Percentiles rank a stretch among this genome's conserved stretches.
phyloP scores from a whole-genome alignment of 331 rosid species.

The Erythrophleum ivorense region DNA sequence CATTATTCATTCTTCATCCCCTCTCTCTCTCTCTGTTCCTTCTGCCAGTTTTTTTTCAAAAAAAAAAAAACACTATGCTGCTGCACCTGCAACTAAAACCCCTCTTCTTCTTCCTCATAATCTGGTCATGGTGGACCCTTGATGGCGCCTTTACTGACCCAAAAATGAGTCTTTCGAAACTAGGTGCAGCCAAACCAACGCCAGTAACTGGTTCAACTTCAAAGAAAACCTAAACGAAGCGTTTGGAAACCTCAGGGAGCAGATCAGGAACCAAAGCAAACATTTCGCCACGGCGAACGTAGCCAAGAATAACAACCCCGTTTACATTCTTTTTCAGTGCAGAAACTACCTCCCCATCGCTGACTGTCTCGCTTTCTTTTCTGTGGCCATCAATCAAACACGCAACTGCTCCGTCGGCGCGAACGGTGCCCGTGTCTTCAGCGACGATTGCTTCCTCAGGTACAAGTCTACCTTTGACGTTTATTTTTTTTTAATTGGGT shows the following conservation, averaged over 20 bases:
- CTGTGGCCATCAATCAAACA: constrained; percentile 44
- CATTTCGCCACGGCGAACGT: constrained; percentile 55
- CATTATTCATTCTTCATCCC: no score
- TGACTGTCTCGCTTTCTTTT: constrained; percentile 60
- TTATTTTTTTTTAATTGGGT: no score
- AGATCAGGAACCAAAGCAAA: constrained; percentile 40
- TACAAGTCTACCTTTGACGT: constrained; percentile 13
- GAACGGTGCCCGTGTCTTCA: constrained; percentile 68
- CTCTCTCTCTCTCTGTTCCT: no score
- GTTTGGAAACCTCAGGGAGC: constrained; percentile 34
- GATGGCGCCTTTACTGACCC: no score
- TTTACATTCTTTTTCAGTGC: constrained; percentile 58
- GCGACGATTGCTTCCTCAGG: constrained; percentile 77
- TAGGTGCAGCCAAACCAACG: background rate
- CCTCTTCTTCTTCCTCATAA: no score
- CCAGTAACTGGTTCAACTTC: background rate
- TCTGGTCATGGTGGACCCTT: no score
- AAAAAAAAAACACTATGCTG: no score
- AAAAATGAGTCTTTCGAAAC: no score
- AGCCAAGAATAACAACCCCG: constrained; percentile 37
- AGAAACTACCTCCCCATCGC: constrained; percentile 56
- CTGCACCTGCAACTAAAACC: no score
- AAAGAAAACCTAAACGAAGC: constrained; percentile 45
- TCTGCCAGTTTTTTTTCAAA: no score
- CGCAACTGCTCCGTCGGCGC: constrained; percentile 55